Evolutionary conservation across 495 filamentous ascomycete species (phyloP).

Genomic region (Lophiostoma macrostomum): DNA sequence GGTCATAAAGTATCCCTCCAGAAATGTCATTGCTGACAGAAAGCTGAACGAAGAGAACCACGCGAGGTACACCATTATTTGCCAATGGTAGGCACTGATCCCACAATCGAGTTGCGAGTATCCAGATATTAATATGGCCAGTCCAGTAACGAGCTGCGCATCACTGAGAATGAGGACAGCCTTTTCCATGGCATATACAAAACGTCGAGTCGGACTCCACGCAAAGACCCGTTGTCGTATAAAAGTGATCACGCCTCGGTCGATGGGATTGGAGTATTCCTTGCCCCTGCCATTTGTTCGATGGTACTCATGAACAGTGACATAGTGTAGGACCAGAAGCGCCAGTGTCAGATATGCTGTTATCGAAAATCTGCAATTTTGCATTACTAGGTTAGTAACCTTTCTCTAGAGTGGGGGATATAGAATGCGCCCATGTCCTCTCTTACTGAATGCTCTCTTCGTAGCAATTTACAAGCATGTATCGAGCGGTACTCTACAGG

Average conservation of each 20-base stretch:
- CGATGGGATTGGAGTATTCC: slow-evolving; percentile 8
- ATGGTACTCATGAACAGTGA: slow-evolving; percentile 10
- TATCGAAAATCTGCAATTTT: slow-evolving; percentile 26
- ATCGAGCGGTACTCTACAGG: no score
- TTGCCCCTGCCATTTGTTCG: slow-evolving; percentile 1
- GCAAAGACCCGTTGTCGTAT: slow-evolving; percentile 1
- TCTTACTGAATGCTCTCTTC: no score
- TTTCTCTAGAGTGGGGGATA: background rate
- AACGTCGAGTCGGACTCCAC: slow-evolving; percentile 14
- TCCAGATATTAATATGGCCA: slow-evolving; percentile 12
- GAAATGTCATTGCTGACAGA: slow-evolving; percentile 40
- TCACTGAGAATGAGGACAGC: slow-evolving; percentile 23
- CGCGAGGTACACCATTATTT: slow-evolving; percentile 39
- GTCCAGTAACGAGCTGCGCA: slow-evolving; percentile 17
- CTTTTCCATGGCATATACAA: slow-evolving; percentile 23
- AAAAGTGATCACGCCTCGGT: slow-evolving; percentile 7
- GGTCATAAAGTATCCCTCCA: slow-evolving; percentile 26
- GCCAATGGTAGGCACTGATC: slow-evolving; percentile 43
- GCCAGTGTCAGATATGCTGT: slow-evolving; percentile 24
- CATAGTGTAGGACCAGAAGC: slow-evolving; percentile 21
- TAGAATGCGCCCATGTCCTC: background rate
- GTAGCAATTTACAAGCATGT: no score
- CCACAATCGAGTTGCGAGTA: slow-evolving; percentile 20
- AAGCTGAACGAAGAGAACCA: slow-evolving; percentile 47
- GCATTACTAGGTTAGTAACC: background rate